Percentiles rank a stretch among this genome's conserved stretches.
phyloP scores from a whole-genome alignment of 2,329 filamentous ascomycete genomes.

The Ophiostoma ulmi region DNA sequence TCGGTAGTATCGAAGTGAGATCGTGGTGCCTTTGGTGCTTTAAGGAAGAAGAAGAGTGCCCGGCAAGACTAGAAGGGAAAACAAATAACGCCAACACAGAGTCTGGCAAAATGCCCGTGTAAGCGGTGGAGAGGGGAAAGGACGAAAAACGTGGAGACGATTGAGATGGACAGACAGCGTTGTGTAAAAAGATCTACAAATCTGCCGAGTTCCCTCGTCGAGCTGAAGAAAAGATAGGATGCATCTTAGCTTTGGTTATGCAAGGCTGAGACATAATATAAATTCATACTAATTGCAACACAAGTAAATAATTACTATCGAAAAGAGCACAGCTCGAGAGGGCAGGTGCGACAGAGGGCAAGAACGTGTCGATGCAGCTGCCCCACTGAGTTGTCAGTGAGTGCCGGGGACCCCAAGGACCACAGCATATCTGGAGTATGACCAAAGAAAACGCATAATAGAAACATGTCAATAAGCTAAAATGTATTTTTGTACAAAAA shows the following conservation, averaged over 20 bases:
- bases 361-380: constrained; percentile 2
- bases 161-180: not conserved
- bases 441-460: not conserved
- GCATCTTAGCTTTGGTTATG: not conserved
- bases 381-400: not conserved
- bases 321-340: not conserved
- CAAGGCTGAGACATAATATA: not conserved
- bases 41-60: not conserved
- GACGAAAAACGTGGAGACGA: not conserved
- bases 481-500: not conserved
- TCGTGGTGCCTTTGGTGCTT: not conserved
- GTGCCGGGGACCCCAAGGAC: not conserved
- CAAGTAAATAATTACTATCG: not conserved
- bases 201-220: not conserved
- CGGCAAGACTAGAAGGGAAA: not conserved
- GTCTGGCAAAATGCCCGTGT: not conserved
- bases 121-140: too few species aligned
- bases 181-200: not conserved
- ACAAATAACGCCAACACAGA: not conserved
- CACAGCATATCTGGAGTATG: not conserved
- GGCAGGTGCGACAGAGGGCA: not conserved
- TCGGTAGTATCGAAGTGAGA: not conserved
- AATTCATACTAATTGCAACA: too few species aligned
- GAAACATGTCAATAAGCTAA: not conserved
- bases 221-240: not conserved